Percentiles rank a stretch among this genome's conserved stretches.
phyloP scores from a whole-genome alignment of 768 basidiomycete species.

The Lactifluus pinguis region DNA sequence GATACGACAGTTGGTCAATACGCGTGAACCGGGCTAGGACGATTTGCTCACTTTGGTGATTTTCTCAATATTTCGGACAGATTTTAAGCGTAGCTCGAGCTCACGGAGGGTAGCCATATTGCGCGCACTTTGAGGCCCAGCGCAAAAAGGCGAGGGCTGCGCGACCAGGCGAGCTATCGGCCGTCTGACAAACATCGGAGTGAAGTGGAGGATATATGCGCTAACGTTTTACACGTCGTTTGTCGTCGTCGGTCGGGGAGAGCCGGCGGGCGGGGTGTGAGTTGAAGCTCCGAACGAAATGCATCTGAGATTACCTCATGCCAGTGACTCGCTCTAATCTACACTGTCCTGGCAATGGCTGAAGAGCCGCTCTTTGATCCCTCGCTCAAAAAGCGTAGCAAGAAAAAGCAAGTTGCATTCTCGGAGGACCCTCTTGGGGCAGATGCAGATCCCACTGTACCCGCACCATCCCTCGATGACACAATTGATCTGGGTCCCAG shows the following conservation, averaged over 20 bases:
- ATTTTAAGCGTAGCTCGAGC: constrained; percentile 93
- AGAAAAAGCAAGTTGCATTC: constrained; percentile 83
- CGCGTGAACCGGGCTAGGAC: neutral
- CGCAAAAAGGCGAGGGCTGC: constrained; percentile 33
- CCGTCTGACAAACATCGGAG: constrained; percentile 41
- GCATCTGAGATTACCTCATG: neutral
- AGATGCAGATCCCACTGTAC: constrained; percentile 74
- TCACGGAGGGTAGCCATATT: constrained; percentile 98
- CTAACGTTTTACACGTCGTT: constrained; percentile 10
- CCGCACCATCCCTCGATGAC: constrained; percentile 66
- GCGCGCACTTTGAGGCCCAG: constrained; percentile 44
- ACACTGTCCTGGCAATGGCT: constrained; percentile 37
- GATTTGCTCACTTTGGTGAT: constrained; percentile 81
- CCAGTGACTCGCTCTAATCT: neutral
- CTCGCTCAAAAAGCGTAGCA: constrained; percentile 70
- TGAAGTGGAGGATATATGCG: constrained; percentile 4
- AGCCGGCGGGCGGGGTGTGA: constrained; percentile 17
- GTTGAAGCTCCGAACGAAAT: constrained; percentile 16
- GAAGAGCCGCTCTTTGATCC: constrained; percentile 79
- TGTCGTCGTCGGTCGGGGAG: constrained; percentile 23
- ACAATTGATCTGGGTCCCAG: constrained; percentile 70
- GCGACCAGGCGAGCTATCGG: constrained; percentile 36
- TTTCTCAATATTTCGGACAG: constrained; percentile 97
- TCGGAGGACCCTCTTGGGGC: constrained; percentile 76
- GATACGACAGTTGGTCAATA: constrained; percentile 4